phyloP scores from a whole-genome alignment of 2,329 filamentous ascomycete genomes.

The Aspergillus sp. region DNA sequence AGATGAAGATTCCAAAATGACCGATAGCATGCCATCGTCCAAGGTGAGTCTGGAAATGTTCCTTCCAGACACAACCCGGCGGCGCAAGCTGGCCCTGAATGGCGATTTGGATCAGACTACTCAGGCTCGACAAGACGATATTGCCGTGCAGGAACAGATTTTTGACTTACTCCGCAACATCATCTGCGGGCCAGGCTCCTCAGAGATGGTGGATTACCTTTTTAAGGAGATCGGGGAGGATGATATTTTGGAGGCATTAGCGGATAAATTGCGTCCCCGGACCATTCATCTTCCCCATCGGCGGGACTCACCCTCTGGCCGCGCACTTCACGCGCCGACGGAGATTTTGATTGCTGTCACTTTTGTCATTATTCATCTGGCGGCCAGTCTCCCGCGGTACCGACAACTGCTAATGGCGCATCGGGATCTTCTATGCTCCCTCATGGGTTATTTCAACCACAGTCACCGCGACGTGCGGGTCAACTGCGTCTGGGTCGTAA shows the following conservation, averaged over 20 bases:
- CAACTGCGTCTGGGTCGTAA: slow-evolving; percentile 76
- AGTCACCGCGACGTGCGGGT: slow-evolving; percentile 68
- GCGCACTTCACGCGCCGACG: slow-evolving; percentile 29
- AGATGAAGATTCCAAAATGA: slow-evolving; percentile 30
- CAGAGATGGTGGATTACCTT: slow-evolving; percentile 77
- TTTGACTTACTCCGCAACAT: slow-evolving; percentile 88
- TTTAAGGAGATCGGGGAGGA: slow-evolving; percentile 72
- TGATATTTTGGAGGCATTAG: slow-evolving; percentile 74
- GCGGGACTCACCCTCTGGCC: slow-evolving; percentile 24
- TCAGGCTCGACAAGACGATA: slow-evolving; percentile 69
- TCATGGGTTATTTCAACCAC: slow-evolving; percentile 70
- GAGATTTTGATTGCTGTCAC: slow-evolving; percentile 75
- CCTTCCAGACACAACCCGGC: slow-evolving; percentile 34
- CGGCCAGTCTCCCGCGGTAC: slow-evolving; percentile 73
- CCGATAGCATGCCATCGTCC: slow-evolving; percentile 35
- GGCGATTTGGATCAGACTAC: slow-evolving; percentile 64
- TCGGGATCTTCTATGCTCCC: slow-evolving; percentile 65
- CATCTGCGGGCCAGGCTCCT: slow-evolving; percentile 60
- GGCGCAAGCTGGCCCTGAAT: slow-evolving; percentile 47
- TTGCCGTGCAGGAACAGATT: slow-evolving; percentile 84
- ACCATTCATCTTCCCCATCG: slow-evolving; percentile 28
- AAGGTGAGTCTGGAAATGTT: slow-evolving; percentile 35
- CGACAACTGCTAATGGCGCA: slow-evolving; percentile 74
- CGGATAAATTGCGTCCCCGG: slow-evolving; percentile 65
- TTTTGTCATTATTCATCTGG: slow-evolving; percentile 82